phyloP scores from a whole-genome alignment of 768 basidiomycete genomes.

The Dictyophora rubrovolvata region DNA sequence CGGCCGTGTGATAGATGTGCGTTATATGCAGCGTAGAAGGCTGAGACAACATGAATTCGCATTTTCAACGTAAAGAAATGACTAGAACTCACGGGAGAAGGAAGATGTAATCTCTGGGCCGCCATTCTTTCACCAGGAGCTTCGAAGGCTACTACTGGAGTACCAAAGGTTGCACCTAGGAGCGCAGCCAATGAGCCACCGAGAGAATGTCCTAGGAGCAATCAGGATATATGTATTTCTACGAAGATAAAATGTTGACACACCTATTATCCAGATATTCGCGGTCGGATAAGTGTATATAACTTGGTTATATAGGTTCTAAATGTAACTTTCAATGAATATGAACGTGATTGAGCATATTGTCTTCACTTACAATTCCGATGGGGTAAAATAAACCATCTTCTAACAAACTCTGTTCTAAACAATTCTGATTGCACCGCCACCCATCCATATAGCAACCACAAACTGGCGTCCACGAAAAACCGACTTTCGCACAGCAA shows the following conservation, averaged over 20 bases:
- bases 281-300: constrained; percentile 83
- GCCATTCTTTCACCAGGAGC: constrained; percentile 61
- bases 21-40: constrained; percentile 68
- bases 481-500: constrained; percentile 91
- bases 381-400: constrained; percentile 84
- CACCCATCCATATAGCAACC: constrained; percentile 68
- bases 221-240: not conserved
- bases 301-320: constrained; percentile 92
- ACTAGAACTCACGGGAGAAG: constrained; percentile 53
- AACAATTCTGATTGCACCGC: constrained; percentile 71
- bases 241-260: not conserved
- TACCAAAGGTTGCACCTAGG: constrained; percentile 84
- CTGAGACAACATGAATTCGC: constrained; percentile 24
- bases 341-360: not conserved
- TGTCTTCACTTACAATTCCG: constrained; percentile 50
- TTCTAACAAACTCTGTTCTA: constrained; percentile 66
- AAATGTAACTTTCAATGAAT: not conserved
- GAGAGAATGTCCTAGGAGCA: constrained; percentile 49
- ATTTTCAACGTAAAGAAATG: not conserved
- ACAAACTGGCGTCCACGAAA: constrained; percentile 90
- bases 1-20: constrained; percentile 87
- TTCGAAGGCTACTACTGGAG: constrained; percentile 85
- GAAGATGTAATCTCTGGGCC: constrained; percentile 73
- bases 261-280: constrained; percentile 80
- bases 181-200: constrained; percentile 82